phyloP scores from a whole-genome alignment of 2,329 filamentous ascomycete genomes.

The Xylaria sp. region DNA sequence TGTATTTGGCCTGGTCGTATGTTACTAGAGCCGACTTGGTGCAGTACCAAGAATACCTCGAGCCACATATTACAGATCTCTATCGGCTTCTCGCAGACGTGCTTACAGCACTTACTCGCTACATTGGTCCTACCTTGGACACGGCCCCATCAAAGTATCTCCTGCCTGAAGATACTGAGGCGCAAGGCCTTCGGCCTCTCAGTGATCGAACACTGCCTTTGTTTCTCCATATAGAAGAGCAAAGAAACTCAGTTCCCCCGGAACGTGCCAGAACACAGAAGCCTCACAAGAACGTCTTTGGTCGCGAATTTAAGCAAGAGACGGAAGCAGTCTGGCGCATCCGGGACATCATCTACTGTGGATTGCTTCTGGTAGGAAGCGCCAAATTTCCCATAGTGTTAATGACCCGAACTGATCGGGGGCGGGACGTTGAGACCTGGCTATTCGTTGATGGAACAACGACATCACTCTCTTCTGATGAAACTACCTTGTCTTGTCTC shows the following conservation, averaged over 20 bases:
- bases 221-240: constrained; percentile 43
- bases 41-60: constrained; percentile 57
- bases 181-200: constrained; percentile 46
- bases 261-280: constrained; percentile 55
- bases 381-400: constrained; percentile 53
- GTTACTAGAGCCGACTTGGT: constrained; percentile 58
- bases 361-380: constrained; percentile 58
- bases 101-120: constrained; percentile 60
- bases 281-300: constrained; percentile 50
- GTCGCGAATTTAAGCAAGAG: constrained; percentile 47
- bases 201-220: constrained; percentile 43
- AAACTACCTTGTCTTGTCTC: constrained; percentile 40
- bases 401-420: constrained; percentile 34
- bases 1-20: constrained; percentile 65
- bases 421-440: constrained; percentile 43
- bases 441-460: constrained; percentile 40
- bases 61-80: constrained; percentile 58
- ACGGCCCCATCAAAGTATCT: constrained; percentile 58
- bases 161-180: constrained; percentile 59
- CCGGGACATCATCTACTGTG: constrained; percentile 60
- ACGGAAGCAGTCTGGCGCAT: constrained; percentile 58
- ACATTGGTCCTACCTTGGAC: constrained; percentile 51
- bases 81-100: constrained; percentile 58
- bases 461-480: constrained; percentile 31
- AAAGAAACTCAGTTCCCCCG: constrained; percentile 28